A percentile compares a stretch with the other conserved stretches of the same genome.
phyloP scores from a whole-genome alignment of 2,329 filamentous ascomycete genomes.

The Macrophomina tecta region DNA sequence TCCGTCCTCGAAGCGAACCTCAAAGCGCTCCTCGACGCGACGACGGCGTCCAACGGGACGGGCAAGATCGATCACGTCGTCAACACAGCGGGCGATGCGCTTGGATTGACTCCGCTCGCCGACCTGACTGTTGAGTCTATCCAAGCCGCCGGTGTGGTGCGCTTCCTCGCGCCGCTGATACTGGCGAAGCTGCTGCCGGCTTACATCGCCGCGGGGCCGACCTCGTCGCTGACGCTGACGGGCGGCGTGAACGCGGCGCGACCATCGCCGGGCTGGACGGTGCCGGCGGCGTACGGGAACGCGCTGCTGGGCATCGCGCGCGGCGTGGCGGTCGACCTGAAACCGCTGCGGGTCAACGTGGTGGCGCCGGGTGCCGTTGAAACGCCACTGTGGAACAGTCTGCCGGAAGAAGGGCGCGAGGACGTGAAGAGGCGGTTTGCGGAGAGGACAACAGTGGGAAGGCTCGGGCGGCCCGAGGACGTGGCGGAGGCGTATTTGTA shows the following conservation, averaged over 20 bases:
- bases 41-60: slow-evolving; percentile 34
- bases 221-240: slow-evolving; percentile 50
- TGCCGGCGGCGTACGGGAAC: slow-evolving; percentile 36
- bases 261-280: slow-evolving; percentile 43
- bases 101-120: slow-evolving; percentile 33
- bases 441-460: slow-evolving; percentile 37
- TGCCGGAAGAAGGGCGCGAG: slow-evolving; percentile 14
- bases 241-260: slow-evolving; percentile 44
- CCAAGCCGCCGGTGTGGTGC: slow-evolving; percentile 38
- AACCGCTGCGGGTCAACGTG: slow-evolving; percentile 67
- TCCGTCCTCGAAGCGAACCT: slow-evolving; percentile 39
- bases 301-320: slow-evolving; percentile 53
- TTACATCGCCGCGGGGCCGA: slow-evolving; percentile 40
- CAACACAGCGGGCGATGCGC: slow-evolving; percentile 39
- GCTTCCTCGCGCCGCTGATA: slow-evolving; percentile 43
- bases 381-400: slow-evolving; percentile 50
- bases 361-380: slow-evolving; percentile 62
- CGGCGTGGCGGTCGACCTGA: slow-evolving; percentile 66
- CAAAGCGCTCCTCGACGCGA: slow-evolving; percentile 36
- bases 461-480: slow-evolving; percentile 38
- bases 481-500: slow-evolving; percentile 55
- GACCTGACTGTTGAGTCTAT: slow-evolving; percentile 38
- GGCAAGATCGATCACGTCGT: slow-evolving; percentile 43
- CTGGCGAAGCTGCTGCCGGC: slow-evolving; percentile 48
- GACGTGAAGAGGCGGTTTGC: slow-evolving; percentile 35